Conservation (phyloP, 163 green algal genomes). For the Volvox carteri region DNA sequence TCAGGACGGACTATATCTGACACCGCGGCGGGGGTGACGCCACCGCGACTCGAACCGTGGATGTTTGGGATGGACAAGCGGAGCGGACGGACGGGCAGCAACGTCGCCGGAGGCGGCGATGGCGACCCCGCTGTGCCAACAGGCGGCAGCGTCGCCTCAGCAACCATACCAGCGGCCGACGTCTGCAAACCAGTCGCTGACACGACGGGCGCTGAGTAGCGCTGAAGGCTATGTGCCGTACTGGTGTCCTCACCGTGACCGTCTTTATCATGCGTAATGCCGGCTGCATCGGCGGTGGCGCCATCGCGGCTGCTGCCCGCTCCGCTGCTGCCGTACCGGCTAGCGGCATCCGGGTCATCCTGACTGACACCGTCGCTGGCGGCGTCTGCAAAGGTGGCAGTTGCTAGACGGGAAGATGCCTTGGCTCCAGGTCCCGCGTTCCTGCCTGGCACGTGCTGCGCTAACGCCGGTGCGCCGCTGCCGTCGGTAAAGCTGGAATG, state of each 20-base stretch:
- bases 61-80: background rate
- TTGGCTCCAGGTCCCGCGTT: background rate
- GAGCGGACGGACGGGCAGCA: background rate
- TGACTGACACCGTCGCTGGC: background rate
- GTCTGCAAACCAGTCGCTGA: background rate
- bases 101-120: background rate
- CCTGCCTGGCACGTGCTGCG: background rate
- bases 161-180: background rate
- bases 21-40: background rate
- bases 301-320: background rate
- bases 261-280: background rate
- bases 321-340: background rate
- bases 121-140: background rate
- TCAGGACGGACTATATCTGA: background rate
- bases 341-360: background rate
- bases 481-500: background rate
- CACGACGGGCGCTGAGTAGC: background rate
- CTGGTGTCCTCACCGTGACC: background rate
- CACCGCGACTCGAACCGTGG: background rate
- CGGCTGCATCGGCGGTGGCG: background rate
- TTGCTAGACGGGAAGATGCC: slow-evolving; percentile 6
- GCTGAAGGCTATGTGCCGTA: background rate
- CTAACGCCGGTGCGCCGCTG: background rate
- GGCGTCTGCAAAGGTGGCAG: slow-evolving; percentile 12
- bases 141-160: slow-evolving; percentile 3